Percentiles rank a stretch among this genome's conserved stretches.
phyloP scores from a whole-genome alignment of 129 eudicot genomes.

The Saussurea involucrata region DNA sequence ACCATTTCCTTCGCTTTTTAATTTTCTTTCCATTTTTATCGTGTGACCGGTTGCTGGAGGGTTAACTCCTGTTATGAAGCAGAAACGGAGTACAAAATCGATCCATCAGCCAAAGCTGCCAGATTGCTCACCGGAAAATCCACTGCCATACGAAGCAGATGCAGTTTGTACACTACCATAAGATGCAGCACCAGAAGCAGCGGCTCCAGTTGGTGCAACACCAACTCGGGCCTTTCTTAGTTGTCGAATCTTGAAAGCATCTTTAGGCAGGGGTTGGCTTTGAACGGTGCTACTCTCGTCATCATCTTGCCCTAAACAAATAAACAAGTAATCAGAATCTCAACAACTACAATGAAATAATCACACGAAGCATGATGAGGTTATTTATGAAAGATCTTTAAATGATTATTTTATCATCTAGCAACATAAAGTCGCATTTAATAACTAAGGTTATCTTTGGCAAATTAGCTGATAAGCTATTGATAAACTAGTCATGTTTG shows the following conservation, averaged over 20 bases:
- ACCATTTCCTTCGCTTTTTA: neutral
- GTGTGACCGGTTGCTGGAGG: neutral
- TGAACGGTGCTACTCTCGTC: conserved; percentile 66
- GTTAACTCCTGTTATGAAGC: neutral
- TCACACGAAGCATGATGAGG: neutral
- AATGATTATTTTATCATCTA: neutral
- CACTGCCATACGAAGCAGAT: conserved; percentile 90
- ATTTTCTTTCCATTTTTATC: neutral
- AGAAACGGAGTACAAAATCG: neutral
- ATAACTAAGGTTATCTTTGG: neutral
- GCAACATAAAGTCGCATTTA: neutral
- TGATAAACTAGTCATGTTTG: neutral
- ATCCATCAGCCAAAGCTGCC: conserved; percentile 57
- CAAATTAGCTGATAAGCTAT: no score
- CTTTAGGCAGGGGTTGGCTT: conserved; percentile 87
- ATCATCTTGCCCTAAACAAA: conserved; percentile 77
- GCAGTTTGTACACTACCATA: conserved; percentile 78
- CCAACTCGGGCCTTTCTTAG: conserved; percentile 63
- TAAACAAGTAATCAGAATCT: neutral
- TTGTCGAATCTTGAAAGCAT: conserved; percentile 78
- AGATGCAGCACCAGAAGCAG: conserved; percentile 40
- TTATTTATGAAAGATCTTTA: neutral
- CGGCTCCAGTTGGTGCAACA: conserved; percentile 39
- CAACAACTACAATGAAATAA: neutral
- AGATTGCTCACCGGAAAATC: conserved; percentile 78